phyloP scores from a whole-genome alignment of 371 early-diverging fungal genomes.

The Lichtheimia corymbifera region DNA sequence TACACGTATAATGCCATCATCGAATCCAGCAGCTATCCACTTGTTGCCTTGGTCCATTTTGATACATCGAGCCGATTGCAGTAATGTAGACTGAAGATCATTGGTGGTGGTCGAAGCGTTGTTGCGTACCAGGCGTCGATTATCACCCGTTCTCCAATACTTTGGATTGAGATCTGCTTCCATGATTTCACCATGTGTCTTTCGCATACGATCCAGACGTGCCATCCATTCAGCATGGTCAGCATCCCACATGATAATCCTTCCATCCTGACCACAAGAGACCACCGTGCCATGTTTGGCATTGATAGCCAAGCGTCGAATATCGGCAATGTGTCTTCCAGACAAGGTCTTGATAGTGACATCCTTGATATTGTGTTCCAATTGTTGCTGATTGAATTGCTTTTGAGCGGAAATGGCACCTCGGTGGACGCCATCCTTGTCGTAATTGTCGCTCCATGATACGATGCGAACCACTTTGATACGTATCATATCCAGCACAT shows the following conservation, averaged over 20 bases:
- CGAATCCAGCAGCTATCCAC: constrained; percentile 36
- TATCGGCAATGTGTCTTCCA: constrained; percentile 37
- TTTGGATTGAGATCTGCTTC: constrained; percentile 25
- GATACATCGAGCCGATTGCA: constrained; percentile 22
- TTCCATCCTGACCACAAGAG: constrained; percentile 35
- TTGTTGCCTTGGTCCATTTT: constrained; percentile 29
- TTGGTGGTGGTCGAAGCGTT: neutral
- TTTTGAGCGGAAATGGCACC: constrained; percentile 42
- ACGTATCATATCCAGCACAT: neutral
- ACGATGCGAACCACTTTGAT: neutral
- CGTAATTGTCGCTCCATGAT: constrained; percentile 24
- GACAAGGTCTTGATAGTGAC: constrained; percentile 31
- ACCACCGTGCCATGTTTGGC: constrained; percentile 24
- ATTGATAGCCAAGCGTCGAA: constrained; percentile 20
- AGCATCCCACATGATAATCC: constrained; percentile 35
- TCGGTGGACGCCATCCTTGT: constrained; percentile 33
- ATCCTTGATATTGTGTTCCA: constrained; percentile 17
- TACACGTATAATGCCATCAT: constrained; percentile 35
- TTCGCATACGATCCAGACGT: constrained; percentile 28
- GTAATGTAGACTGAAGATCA: constrained; percentile 4
- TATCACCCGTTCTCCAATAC: constrained; percentile 4
- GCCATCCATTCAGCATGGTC: constrained; percentile 29
- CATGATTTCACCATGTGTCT: constrained; percentile 11
- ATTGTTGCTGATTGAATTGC: constrained; percentile 26
- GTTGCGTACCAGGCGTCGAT: neutral